Percentiles rank a stretch among this genome's conserved stretches.
phyloP scores from a whole-genome alignment of 306 rosid species.

The Purshia tridentata region DNA sequence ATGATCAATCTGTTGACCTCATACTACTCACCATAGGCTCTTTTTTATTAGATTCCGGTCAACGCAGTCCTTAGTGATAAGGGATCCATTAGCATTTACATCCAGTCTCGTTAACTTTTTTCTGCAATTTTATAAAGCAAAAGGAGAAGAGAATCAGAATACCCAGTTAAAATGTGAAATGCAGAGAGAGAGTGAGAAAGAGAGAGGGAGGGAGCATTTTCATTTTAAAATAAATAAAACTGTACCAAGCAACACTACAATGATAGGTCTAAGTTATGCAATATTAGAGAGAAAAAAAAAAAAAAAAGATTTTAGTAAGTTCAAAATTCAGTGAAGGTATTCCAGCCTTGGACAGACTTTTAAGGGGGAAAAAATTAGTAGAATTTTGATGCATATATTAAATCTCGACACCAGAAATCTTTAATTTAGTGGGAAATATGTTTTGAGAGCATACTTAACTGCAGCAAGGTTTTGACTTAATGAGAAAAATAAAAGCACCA shows the following conservation, averaged over 20 bases:
- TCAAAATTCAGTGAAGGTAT: background rate
- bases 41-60: conserved; percentile 72
- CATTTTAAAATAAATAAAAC: background rate
- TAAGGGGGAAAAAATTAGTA: background rate
- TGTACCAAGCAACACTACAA: background rate
- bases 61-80: conserved; percentile 58
- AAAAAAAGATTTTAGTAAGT: background rate
- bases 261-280: background rate
- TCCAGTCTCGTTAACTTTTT: conserved; percentile 78
- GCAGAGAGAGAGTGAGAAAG: conserved; percentile 3
- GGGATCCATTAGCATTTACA: conserved; percentile 81
- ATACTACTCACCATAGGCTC: conserved; percentile 64
- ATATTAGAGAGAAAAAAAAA: background rate
- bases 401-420: background rate
- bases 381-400: background rate
- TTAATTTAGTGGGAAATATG: background rate
- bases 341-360: background rate
- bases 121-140: conserved; percentile 47
- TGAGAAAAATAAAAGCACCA: conserved; percentile 6
- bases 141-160: conserved; percentile 11
- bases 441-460: background rate
- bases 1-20: conserved; percentile 7
- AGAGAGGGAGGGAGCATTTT: background rate
- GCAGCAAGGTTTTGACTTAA: background rate
- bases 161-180: background rate